Percentiles rank a stretch among this genome's conserved stretches.
phyloP scores from a whole-genome alignment of 768 basidiomycete genomes.

The Leucogyrophana mollusca region DNA sequence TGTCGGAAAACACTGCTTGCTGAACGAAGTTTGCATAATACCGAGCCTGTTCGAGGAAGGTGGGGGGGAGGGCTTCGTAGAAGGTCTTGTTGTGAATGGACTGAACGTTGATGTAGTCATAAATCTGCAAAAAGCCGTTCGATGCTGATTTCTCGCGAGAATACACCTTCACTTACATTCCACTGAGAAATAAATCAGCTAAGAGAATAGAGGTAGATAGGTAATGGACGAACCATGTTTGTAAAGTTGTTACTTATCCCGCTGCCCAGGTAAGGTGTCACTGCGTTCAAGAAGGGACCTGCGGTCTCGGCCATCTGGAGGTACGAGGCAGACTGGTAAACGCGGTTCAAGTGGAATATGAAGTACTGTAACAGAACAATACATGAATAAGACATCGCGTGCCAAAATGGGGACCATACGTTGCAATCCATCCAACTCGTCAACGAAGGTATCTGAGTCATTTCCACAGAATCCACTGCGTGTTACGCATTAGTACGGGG shows the following conservation, averaged over 20 bases:
- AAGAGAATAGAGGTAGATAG: not conserved
- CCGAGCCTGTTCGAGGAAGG: conserved; percentile 68
- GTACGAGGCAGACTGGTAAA: conserved; percentile 57
- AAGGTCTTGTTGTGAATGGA: conserved; percentile 81
- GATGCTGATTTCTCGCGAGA: not conserved
- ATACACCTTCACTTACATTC: conserved; percentile 54
- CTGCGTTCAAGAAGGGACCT: conserved; percentile 60
- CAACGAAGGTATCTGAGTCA: conserved; percentile 52
- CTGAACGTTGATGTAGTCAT: conserved; percentile 74
- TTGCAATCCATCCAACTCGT: conserved; percentile 75
- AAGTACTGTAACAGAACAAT: conserved; percentile 20
- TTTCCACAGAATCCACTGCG: conserved; percentile 53
- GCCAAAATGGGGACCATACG: conserved; percentile 21
- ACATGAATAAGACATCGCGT: not conserved
- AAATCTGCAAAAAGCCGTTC: conserved; percentile 48
- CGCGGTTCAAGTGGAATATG: conserved; percentile 19
- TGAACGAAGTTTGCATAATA: conserved; percentile 79
- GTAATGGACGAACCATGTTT: conserved; percentile 54
- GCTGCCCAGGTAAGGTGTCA: conserved; percentile 68
- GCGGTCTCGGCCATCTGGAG: conserved; percentile 54
- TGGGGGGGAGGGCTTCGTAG: conserved; percentile 66
- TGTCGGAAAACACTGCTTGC: conserved; percentile 66
- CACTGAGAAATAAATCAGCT: conserved; percentile 43
- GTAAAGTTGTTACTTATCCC: conserved; percentile 59
- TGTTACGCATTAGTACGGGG: not conserved